Percentiles rank a stretch among this genome's conserved stretches.
Evolutionary conservation across 352 stramenopile genomes (phyloP).

Genomic region (Phytophthora pinifolia): DNA sequence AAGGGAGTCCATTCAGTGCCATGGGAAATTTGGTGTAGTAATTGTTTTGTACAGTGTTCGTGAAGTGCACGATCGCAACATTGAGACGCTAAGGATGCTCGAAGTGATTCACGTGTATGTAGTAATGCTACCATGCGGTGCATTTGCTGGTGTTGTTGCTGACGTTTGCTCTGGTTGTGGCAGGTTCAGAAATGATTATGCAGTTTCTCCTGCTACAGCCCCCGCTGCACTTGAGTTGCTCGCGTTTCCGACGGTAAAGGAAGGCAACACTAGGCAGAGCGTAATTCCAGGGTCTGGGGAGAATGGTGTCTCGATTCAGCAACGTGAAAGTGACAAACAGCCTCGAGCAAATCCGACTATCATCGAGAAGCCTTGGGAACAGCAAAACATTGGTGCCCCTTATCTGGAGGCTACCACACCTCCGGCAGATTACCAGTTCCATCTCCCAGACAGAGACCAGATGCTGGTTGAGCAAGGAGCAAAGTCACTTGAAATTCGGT

Average conservation of each 20-base stretch:
- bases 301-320: constrained; percentile 4
- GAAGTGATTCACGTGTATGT: constrained; percentile 61
- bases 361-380: constrained; percentile 32
- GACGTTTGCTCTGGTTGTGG: constrained; percentile 1
- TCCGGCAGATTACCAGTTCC: constrained; percentile 63
- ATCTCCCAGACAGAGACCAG: constrained; percentile 41
- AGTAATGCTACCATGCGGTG: background rate
- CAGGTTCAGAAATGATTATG: constrained; percentile 26
- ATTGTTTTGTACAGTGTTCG: constrained; percentile 27
- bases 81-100: constrained; percentile 62
- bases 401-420: constrained; percentile 15
- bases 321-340: background rate
- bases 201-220: constrained; percentile 3
- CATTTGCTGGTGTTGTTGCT: background rate
- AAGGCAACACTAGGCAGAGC: background rate
- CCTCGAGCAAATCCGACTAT: constrained; percentile 1
- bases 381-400: constrained; percentile 6
- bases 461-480: constrained; percentile 44
- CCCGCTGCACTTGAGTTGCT: constrained; percentile 23
- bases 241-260: constrained; percentile 17
- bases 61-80: constrained; percentile 53
- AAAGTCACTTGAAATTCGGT: constrained; percentile 75
- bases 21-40: background rate
- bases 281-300: background rate
- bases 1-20: constrained; percentile 1